Evolutionary conservation across 805 yeast species (phyloP).

Genomic region (Pichia deserticola): DNA sequence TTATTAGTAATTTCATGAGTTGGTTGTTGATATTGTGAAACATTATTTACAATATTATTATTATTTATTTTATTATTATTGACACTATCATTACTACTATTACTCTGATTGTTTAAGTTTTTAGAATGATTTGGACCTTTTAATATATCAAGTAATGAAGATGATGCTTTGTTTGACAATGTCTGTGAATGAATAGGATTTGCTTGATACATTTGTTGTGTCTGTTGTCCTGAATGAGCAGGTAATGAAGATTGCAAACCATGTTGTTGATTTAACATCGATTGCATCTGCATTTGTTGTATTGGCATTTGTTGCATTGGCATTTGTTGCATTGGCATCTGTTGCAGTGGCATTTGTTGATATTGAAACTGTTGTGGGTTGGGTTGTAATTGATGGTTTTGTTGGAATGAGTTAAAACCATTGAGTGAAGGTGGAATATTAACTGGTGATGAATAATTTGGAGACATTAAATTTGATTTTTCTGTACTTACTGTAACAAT

Average conservation of each 20-base stretch:
- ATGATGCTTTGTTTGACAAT: too few species aligned
- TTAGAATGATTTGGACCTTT: too few species aligned
- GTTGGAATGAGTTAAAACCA: not conserved
- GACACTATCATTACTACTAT: too few species aligned
- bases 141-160: too few species aligned
- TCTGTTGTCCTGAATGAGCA: not conserved
- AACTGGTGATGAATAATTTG: not conserved
- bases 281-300: too few species aligned
- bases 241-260: not conserved
- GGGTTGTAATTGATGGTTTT: not conserved
- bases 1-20: not conserved
- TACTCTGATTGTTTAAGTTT: too few species aligned
- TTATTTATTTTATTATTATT: too few species aligned
- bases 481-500: not conserved
- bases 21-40: not conserved
- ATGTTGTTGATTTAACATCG: too few species aligned
- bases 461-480: not conserved
- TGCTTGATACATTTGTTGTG: too few species aligned
- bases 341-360: not conserved
- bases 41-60: too few species aligned
- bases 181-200: too few species aligned
- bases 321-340: not conserved
- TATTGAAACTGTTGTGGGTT: not conserved
- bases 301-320: not conserved
- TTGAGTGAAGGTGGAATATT: too few species aligned